Conservation (phyloP, 345 rosid species). For the Eucalyptus tenuipes region DNA sequence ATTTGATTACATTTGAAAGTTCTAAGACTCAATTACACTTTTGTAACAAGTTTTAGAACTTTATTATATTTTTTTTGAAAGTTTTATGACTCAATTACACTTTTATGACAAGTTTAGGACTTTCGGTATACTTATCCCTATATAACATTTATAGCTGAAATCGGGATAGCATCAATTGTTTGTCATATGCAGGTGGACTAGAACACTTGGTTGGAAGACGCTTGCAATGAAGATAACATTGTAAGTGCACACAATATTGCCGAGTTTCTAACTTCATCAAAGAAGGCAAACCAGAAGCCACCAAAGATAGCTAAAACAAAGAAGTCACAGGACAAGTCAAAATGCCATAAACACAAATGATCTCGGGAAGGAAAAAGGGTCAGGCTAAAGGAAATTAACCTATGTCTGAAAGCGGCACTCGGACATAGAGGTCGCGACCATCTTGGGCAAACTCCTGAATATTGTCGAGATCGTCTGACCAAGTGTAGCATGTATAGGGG, state of each 20-base stretch:
- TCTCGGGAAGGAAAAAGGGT: background rate
- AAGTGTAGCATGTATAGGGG: constrained; percentile 1
- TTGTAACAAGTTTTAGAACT: too few species aligned
- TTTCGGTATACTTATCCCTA: rapidly evolving
- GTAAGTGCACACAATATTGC: background rate
- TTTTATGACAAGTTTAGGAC: too few species aligned
- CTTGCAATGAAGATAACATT: background rate
- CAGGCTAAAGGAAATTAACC: constrained; percentile 1
- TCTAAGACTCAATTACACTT: rapidly evolving
- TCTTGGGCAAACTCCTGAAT: background rate
- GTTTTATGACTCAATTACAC: rapidly evolving
- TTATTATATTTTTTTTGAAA: too few species aligned
- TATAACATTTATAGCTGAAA: background rate
- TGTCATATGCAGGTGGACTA: background rate
- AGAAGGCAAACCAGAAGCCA: background rate
- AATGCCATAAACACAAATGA: background rate
- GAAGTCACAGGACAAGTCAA: background rate
- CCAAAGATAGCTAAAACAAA: background rate
- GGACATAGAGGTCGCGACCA: background rate
- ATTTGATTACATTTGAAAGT: too few species aligned
- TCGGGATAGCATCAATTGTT: background rate
- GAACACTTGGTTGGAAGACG: background rate
- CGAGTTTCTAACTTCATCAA: background rate
- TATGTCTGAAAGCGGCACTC: background rate
- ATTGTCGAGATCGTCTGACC: background rate